These are phyloP conservation scores for Penicillium janthinellum DNA, from an alignment of 2,329 filamentous ascomycete genomes.

Conservation along the genomic window DNA sequence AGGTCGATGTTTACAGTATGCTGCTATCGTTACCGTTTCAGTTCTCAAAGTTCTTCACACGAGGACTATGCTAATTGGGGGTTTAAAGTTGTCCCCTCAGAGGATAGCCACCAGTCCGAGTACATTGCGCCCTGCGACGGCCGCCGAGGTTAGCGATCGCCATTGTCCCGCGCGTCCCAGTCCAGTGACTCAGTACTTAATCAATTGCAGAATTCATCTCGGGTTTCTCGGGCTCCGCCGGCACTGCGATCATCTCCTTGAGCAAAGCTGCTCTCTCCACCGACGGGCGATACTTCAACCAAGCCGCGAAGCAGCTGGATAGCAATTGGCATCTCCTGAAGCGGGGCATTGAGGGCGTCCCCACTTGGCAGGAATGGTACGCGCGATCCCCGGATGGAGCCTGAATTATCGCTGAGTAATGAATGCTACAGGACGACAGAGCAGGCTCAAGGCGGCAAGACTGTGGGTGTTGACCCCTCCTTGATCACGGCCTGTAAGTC, in stretches of 20 bases:
- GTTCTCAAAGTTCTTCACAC: constrained; percentile 7
- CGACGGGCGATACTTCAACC: constrained; percentile 97
- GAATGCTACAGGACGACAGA: constrained; percentile 62
- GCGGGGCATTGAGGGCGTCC: constrained; percentile 89
- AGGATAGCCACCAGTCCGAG: constrained; percentile 96
- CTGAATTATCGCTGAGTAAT: constrained; percentile 14
- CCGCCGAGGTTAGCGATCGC: constrained; percentile 63
- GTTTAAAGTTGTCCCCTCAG: constrained; percentile 81
- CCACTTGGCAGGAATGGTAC: constrained; percentile 96
- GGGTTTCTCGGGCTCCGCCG: constrained; percentile 92
- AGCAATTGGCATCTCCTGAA: constrained; percentile 89
- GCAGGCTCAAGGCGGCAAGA: constrained; percentile 81
- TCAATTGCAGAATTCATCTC: constrained; percentile 70
- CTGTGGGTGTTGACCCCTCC: constrained; percentile 86
- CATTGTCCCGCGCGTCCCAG: constrained; percentile 10
- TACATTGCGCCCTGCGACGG: constrained; percentile 97
- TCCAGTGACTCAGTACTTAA: constrained; percentile 18
- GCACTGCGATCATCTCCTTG: constrained; percentile 83
- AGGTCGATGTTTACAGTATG: constrained; percentile 89
- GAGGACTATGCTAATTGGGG: constrained; percentile 34
- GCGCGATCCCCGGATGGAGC: constrained; percentile 5
- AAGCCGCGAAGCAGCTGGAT: constrained; percentile 88
- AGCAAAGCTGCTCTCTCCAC: constrained; percentile 89
- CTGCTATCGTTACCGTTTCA: constrained; percentile 19
- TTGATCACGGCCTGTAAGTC: constrained; percentile 70